These are phyloP conservation scores for Aspergillus oerlinghausenensis DNA, from an alignment of 2,329 filamentous ascomycete species.

Conservation along the genomic window DNA sequence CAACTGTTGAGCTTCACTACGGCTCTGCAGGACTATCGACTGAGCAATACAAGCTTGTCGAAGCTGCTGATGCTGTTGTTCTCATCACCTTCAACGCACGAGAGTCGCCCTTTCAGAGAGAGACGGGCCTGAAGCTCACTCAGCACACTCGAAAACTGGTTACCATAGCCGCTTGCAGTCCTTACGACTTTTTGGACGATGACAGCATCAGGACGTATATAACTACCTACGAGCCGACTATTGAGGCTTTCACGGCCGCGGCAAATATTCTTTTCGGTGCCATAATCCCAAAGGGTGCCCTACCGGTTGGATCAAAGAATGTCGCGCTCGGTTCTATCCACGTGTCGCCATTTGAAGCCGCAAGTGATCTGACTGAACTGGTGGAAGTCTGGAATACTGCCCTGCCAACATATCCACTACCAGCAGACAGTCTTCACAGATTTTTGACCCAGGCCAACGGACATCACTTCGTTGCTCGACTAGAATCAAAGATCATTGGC, in stretches of 20 bases:
- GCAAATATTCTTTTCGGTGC: slow-evolving; percentile 38
- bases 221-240: slow-evolving; percentile 42
- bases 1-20: slow-evolving; percentile 31
- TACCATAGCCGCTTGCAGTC: slow-evolving; percentile 39
- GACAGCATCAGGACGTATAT: slow-evolving; percentile 38
- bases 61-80: slow-evolving; percentile 37
- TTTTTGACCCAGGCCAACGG: slow-evolving; percentile 25
- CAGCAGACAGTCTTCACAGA: slow-evolving; percentile 20
- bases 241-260: slow-evolving; percentile 39
- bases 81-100: slow-evolving; percentile 39
- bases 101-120: slow-evolving; percentile 34
- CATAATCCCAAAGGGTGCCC: slow-evolving; percentile 22
- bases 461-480: slow-evolving; percentile 33
- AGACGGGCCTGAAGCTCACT: slow-evolving; percentile 30
- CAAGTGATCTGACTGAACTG: slow-evolving; percentile 27
- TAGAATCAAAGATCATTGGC: slow-evolving; percentile 25
- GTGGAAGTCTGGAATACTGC: slow-evolving; percentile 32
- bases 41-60: slow-evolving; percentile 28
- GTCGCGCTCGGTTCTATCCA: slow-evolving; percentile 9
- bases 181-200: slow-evolving; percentile 42
- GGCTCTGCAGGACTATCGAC: slow-evolving; percentile 26
- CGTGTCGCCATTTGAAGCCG: slow-evolving; percentile 15
- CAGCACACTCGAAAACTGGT: slow-evolving; percentile 29
- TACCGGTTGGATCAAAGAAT: slow-evolving; percentile 31
- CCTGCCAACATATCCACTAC: slow-evolving; percentile 34